Base-by-base conservation (phyloP, 148 eudicot species). In the Nepenthes mirabilis region DNA sequence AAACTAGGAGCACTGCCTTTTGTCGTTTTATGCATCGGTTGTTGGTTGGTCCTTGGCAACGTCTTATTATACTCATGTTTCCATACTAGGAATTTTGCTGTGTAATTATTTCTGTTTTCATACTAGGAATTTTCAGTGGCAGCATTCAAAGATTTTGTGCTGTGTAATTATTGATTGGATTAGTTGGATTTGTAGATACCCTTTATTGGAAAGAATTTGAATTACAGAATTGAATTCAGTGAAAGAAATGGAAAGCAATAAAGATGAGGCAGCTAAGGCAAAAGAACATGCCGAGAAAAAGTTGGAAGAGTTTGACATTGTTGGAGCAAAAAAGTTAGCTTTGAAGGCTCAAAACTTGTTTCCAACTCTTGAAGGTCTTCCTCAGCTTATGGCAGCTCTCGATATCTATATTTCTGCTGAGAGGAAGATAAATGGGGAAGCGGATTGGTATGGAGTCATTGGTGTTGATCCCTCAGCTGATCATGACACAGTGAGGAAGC, bases 281-380 rank as follows among this genome's bases (percentile, higher is more conserved):
- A 80, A 76, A 71, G 71, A 59, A 43, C 51, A 70, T 14, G 75
- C 78, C 1, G 80, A 80, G 74, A 59, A 40, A 54, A 73, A 70
- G 62, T 50, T 76, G 13, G 36, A 12, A 11, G 66, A 65, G 50
- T 73, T 58, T 14, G 83, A 80, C 62, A 23, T 67, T 13, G 12
- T 43, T 9, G 75, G 78, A 61, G 80, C 83, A n/a, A 67, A 73
- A 58, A 73, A 55, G 47, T 65, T 80, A 69, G 78, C 78, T 61
- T 33, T 57, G 55, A 76, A 65, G 72, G 80, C 80, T 55, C 78
- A 80, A n/a, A 62, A 32, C 63, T 58, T 80, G 63, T 80, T 73
- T 80, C 80, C 87, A 33, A 75, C 59, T 2, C 79, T 87, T 47
- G 85, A 82, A n/a, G 87, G 90, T 43, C 73, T 87, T 43, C 73